Conservation (phyloP, 1,139 yeast species). For the Kodamaea anthophila region DNA sequence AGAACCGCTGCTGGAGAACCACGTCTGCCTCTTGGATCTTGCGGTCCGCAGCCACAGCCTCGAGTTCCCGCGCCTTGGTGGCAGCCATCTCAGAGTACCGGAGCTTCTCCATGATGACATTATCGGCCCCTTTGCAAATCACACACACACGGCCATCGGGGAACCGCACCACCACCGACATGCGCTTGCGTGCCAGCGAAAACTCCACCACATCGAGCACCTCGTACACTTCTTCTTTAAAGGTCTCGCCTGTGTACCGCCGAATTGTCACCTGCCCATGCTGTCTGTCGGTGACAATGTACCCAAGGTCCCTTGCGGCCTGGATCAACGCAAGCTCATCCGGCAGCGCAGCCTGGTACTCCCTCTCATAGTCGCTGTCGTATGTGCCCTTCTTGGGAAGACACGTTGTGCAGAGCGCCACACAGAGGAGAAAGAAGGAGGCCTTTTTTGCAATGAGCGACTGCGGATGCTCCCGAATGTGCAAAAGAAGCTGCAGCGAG, state of each 20-base stretch:
- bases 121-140: conserved; percentile 94
- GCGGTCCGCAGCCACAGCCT: conserved; percentile 55
- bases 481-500: conserved; percentile 31
- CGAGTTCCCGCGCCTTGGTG: conserved; percentile 56
- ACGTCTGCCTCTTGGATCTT: conserved; percentile 78
- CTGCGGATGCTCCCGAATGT: conserved; percentile 67
- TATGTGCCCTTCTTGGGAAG: conserved; percentile 46
- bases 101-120: conserved; percentile 75
- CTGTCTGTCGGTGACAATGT: conserved; percentile 64
- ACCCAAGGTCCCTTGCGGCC: conserved; percentile 94
- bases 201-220: conserved; percentile 80
- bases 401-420: conserved; percentile 89
- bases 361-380: conserved; percentile 4
- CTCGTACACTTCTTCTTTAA: conserved; percentile 60
- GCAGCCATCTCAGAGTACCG: conserved; percentile 53
- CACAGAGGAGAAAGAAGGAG: conserved; percentile 67
- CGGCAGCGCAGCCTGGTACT: conserved; percentile 89
- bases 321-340: conserved; percentile 90
- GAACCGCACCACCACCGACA: conserved; percentile 79
- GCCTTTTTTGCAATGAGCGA: conserved; percentile 67
- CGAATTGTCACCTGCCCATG: conserved; percentile 57
- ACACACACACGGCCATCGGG: conserved; percentile 78
- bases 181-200: conserved; percentile 81
- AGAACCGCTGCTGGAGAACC: conserved; percentile 47
- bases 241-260: conserved; percentile 80